A percentile compares a stretch with the other conserved stretches of the same genome.
phyloP scores from a whole-genome alignment of 768 basidiomycete species.

The Rhodotorula diobovata region DNA sequence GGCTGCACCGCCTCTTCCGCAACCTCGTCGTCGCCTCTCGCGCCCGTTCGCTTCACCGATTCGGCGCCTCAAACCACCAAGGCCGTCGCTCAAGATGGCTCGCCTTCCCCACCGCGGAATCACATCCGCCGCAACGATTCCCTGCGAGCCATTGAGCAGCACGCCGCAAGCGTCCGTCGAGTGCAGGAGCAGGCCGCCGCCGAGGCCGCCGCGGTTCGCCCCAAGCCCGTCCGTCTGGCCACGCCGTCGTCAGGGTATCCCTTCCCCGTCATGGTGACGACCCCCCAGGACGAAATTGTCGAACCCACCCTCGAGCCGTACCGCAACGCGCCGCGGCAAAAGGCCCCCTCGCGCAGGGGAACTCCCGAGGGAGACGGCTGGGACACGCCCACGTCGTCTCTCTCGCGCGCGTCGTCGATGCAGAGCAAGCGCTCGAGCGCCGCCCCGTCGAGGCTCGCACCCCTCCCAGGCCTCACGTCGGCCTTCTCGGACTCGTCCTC shows the following conservation, averaged over 20 bases:
- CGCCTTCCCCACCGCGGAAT: slow-evolving; percentile 4
- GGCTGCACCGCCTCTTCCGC: too few relatives aligned
- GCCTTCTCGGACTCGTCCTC: slow-evolving; percentile 7
- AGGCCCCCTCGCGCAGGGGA: not conserved
- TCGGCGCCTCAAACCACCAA: too few relatives aligned
- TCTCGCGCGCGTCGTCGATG: not conserved
- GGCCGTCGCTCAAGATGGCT: not conserved
- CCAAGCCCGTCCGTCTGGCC: slow-evolving; percentile 9
- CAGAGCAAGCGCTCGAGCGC: not conserved
- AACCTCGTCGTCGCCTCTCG: not conserved
- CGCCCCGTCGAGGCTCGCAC: not conserved
- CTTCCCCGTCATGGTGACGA: slow-evolving; percentile 16
- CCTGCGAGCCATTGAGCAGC: not conserved
- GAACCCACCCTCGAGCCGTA: not conserved
- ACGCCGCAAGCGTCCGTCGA: not conserved
- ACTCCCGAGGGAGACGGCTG: not conserved
- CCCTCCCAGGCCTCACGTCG: not conserved
- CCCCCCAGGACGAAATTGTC: not conserved
- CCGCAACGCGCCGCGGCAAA: not conserved
- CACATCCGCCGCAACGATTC: slow-evolving; percentile 1
- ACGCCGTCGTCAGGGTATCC: slow-evolving; percentile 26
- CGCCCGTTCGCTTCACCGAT: too few relatives aligned
- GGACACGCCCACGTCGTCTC: not conserved
- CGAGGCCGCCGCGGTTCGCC: not conserved
- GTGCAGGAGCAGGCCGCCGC: not conserved